phyloP scores from a whole-genome alignment of 208 protist species.

The Herpetomonas samuelpessoai region DNA sequence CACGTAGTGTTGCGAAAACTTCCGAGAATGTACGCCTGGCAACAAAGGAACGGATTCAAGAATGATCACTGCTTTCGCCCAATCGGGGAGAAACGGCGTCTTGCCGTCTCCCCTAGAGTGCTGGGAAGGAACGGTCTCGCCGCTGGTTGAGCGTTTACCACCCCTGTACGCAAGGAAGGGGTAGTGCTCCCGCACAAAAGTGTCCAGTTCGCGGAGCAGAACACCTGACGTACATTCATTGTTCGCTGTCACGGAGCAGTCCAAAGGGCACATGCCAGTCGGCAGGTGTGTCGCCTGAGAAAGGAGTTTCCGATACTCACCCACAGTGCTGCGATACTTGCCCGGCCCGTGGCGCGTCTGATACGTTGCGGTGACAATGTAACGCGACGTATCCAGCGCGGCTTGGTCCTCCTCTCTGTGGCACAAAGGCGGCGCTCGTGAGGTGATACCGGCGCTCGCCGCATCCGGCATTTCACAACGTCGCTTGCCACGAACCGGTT shows the following conservation, averaged over 20 bases:
- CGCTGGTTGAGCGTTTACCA: neutral
- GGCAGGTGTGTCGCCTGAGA: conserved; percentile 11
- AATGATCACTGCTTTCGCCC: too few species aligned
- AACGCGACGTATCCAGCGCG: too few species aligned
- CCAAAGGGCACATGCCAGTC: conserved; percentile 29
- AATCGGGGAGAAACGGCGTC: too few species aligned
- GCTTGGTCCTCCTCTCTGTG: too few species aligned
- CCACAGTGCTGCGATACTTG: neutral
- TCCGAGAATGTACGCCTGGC: conserved; percentile 19
- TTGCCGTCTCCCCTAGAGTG: too few species aligned
- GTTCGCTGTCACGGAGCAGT: conserved; percentile 43
- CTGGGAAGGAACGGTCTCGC: too few species aligned
- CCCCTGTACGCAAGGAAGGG: conserved; percentile 15
- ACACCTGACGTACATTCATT: conserved; percentile 32
- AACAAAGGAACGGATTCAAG: too few species aligned
- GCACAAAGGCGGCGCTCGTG: too few species aligned
- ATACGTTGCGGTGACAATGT: neutral
- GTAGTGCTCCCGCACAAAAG: conserved; percentile 35
- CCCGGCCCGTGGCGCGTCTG: neutral
- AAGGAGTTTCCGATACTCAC: conserved; percentile 17
- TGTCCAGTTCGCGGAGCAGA: conserved; percentile 39
- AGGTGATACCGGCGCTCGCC: too few species aligned
- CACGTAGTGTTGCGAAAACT: conserved; percentile 88
- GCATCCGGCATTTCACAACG: neutral
- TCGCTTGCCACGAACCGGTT: neutral